Evolutionary conservation across 225 moss, liverwort and hornwort genomes (phyloP), one percentile per base, ranked within the genome.

Genomic region (Rhytidiadelphus loreus): DNA sequence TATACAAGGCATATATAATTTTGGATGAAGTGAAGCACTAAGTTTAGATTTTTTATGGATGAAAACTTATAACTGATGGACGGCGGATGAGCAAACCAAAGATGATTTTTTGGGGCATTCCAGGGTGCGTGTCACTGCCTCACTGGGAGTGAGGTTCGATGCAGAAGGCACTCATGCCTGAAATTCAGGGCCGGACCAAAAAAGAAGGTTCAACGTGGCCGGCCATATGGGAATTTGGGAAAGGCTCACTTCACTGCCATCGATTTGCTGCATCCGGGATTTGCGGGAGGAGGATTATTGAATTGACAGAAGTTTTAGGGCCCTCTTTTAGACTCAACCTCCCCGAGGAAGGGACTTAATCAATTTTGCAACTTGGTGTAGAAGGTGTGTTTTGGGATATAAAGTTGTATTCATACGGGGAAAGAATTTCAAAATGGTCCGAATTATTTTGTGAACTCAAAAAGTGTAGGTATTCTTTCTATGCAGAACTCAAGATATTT

Each of bases 381-480:
- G 21, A 20, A 50, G 50, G 8, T 21, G 21, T 75, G 3, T 52
- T 32, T 52, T 4, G 2, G 32, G 17, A 7, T 21, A 37, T 21
- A 4, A 37, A 66, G 66, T 37, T 66, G 68, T n/a, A 0, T 28
- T 29, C 29, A 0, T 26, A 2, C 11, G 2, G 18, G 10, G 11
- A 32, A 32, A 48, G 74, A 74, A 48, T 75, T 50, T 75, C 0
- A 0, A 74, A 48, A 48, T 12, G 19, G 48, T 76, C 11, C 35
- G 23, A 52, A 76, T 33, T 5, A 21, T 75, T 48, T 48, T 19
- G 32, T 4, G 0, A 30, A 30, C 0, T 46, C 9, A 3, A 43
- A 13, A 39, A 25, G 5, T 65, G 37, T 6, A 3, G 9, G 7
- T 0, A 0, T 29, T 29, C 0, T 18, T 48, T 2, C 0, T 30